Conservation (phyloP, 768 basidiomycete species). For the Phaffia australis region DNA sequence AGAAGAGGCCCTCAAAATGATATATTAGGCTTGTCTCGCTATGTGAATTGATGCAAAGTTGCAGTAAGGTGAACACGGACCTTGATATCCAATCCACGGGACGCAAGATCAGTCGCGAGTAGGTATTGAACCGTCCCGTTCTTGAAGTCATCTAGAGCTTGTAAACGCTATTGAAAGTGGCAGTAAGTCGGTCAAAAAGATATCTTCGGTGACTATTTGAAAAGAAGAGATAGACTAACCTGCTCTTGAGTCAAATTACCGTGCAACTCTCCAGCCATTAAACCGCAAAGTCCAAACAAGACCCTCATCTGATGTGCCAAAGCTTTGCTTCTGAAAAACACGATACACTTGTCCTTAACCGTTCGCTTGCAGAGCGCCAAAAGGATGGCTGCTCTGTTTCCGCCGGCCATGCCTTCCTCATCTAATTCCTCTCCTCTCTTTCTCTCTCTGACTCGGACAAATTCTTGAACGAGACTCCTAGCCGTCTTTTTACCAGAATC, state of each 20-base stretch:
- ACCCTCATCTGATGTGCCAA: slow-evolving; percentile 94
- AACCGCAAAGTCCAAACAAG: slow-evolving; percentile 60
- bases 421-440: slow-evolving; percentile 61
- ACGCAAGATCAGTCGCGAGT: slow-evolving; percentile 92
- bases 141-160: slow-evolving; percentile 74
- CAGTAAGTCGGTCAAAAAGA: not conserved
- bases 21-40: slow-evolving; percentile 1
- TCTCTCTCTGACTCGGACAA: slow-evolving; percentile 75
- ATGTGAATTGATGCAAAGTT: not conserved
- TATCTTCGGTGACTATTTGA: not conserved
- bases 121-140: slow-evolving; percentile 80
- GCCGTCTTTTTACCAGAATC: slow-evolving; percentile 85
- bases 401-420: slow-evolving; percentile 38
- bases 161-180: slow-evolving; percentile 54
- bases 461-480: slow-evolving; percentile 79
- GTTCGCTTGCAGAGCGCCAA: slow-evolving; percentile 71
- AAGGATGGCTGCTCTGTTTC: slow-evolving; percentile 37
- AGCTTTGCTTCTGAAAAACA: slow-evolving; percentile 94
- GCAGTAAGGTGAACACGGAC: too few relatives aligned
- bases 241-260: slow-evolving; percentile 95
- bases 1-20: slow-evolving; percentile 51
- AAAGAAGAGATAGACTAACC: slow-evolving; percentile 42
- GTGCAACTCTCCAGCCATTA: slow-evolving; percentile 86
- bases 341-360: slow-evolving; percentile 70
- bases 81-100: slow-evolving; percentile 37